phyloP scores from a whole-genome alignment of 2,329 filamentous ascomycete species.

The Apiospora aurea region DNA sequence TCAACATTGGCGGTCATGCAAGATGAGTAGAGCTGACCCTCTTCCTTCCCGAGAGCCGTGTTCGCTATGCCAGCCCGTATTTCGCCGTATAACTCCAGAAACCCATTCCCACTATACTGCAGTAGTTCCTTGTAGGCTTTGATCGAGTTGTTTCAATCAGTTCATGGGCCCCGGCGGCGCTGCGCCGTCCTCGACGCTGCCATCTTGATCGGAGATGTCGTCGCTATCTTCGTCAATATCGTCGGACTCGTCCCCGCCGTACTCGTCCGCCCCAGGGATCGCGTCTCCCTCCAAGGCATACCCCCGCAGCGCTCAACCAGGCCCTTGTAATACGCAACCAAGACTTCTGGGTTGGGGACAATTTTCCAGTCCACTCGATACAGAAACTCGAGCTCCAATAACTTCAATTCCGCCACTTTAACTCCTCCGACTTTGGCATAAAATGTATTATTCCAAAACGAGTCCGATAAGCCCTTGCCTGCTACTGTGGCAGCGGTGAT shows the following conservation, averaged over 20 bases:
- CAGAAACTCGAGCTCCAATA: constrained; percentile 92
- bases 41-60: background rate
- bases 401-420: constrained; percentile 84
- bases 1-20: background rate
- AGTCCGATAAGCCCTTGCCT: constrained; percentile 93
- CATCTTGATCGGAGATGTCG: constrained; percentile 42
- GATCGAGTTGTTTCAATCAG: background rate
- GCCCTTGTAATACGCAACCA: constrained; percentile 92
- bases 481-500: constrained; percentile 96
- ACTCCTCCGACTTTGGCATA: constrained; percentile 95
- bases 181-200: constrained; percentile 39
- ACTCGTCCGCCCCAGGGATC: constrained; percentile 28
- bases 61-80: background rate
- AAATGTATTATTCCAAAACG: constrained; percentile 97
- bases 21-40: background rate
- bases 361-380: constrained; percentile 96
- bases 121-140: background rate
- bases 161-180: constrained; percentile 27
- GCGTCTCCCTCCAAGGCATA: constrained; percentile 56
- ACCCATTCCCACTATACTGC: background rate
- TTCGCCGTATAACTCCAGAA: constrained; percentile 23
- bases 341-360: constrained; percentile 90
- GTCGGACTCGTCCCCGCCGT: constrained; percentile 42
- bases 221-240: constrained; percentile 44
- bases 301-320: constrained; percentile 73